phyloP scores from a whole-genome alignment of 2,329 filamentous ascomycete species.

The Alternaria viburni region DNA sequence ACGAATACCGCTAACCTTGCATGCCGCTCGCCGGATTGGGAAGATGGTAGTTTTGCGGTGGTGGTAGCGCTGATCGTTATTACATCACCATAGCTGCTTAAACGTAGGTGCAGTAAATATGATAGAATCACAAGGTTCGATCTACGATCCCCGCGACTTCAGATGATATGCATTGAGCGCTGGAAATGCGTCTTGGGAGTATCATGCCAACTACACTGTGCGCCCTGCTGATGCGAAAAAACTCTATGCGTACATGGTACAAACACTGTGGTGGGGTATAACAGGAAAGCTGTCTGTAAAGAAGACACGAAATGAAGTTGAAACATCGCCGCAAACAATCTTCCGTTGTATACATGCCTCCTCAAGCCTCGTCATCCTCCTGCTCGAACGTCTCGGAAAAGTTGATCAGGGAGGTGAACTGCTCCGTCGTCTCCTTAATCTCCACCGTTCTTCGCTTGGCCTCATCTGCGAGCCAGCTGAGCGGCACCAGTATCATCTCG shows the following conservation, averaged over 20 bases:
- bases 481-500: conserved; percentile 32
- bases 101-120: not conserved
- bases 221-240: not conserved
- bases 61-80: not conserved
- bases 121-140: not conserved
- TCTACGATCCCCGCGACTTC: not conserved
- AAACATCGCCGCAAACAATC: not conserved
- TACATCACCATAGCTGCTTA: not conserved
- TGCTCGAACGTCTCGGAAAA: conserved; percentile 37
- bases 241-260: not conserved
- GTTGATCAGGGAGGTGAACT: conserved; percentile 35
- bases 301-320: not conserved
- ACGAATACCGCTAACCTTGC: not conserved
- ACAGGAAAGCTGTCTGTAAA: not conserved
- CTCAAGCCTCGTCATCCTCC: conserved; percentile 13
- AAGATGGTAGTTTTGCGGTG: not conserved
- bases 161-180: not conserved
- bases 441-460: conserved; percentile 12
- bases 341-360: not conserved
- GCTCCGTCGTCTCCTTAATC: conserved; percentile 15
- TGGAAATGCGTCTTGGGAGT: not conserved
- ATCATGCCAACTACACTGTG: not conserved
- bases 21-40: not conserved
- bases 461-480: conserved; percentile 30
- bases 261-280: not conserved